These are phyloP conservation scores for Isabelozyma heimii DNA, from an alignment of 805 yeast genomes.

Conservation along the genomic window DNA sequence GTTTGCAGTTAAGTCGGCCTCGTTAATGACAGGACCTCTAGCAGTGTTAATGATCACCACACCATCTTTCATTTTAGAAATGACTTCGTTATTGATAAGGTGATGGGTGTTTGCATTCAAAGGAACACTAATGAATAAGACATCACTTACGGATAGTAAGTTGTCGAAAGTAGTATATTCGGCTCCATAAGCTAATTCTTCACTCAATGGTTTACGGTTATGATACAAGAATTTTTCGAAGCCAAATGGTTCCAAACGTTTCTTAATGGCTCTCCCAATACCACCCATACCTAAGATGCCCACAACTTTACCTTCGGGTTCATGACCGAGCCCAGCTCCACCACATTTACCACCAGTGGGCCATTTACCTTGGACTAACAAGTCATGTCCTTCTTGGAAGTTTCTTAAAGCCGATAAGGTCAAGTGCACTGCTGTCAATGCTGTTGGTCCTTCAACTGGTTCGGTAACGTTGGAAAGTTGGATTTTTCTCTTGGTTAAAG, in stretches of 20 bases:
- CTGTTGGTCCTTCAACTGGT: slow-evolving; percentile 69
- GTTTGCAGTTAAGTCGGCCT: slow-evolving; percentile 51
- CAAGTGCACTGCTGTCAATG: slow-evolving; percentile 65
- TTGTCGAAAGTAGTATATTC: slow-evolving; percentile 73
- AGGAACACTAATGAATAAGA: slow-evolving; percentile 75
- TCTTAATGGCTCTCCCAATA: slow-evolving; percentile 78
- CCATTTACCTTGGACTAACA: slow-evolving; percentile 61
- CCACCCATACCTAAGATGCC: slow-evolving; percentile 91
- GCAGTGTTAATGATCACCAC: slow-evolving; percentile 81
- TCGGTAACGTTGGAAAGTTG: slow-evolving; percentile 69
- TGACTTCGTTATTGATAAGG: slow-evolving; percentile 56
- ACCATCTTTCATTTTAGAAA: slow-evolving; percentile 73
- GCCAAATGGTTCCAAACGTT: slow-evolving; percentile 74
- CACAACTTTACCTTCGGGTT: slow-evolving; percentile 71
- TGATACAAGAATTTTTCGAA: slow-evolving; percentile 68
- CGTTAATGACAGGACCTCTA: slow-evolving; percentile 81
- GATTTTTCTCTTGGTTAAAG: slow-evolving; percentile 49
- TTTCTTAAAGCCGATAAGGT: slow-evolving; percentile 64
- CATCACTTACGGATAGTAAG: slow-evolving; percentile 59
- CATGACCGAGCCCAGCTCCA: slow-evolving; percentile 65
- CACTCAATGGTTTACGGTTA: slow-evolving; percentile 58
- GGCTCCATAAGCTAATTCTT: slow-evolving; percentile 67
- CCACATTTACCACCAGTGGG: slow-evolving; percentile 34
- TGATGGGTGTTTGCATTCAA: slow-evolving; percentile 71
- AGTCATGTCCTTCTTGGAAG: slow-evolving; percentile 58